Conservation (phyloP, 139 green algal genomes). For the Micractinium conductrix region DNA sequence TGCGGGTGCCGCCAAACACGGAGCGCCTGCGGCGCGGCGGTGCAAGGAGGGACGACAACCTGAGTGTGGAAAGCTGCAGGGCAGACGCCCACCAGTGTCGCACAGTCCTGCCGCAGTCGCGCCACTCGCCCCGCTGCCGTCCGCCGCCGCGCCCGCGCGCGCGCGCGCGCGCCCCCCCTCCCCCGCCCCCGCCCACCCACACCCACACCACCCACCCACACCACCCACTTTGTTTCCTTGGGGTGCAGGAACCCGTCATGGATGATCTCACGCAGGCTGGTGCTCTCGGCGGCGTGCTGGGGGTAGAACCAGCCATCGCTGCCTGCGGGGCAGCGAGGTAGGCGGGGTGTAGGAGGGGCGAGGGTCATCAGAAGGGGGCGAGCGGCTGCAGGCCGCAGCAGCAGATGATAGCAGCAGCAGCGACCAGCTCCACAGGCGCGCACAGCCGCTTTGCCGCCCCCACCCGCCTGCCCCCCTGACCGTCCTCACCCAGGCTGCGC, state of each 20-base stretch:
- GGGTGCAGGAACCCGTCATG: conserved; percentile 69
- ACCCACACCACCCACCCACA: no score
- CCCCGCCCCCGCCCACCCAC: neutral
- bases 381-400: neutral
- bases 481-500: conserved; percentile 42
- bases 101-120: no score
- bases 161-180: no score
- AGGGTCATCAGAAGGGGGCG: neutral
- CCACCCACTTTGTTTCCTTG: conserved; percentile 33
- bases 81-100: no score
- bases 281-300: conserved; percentile 37
- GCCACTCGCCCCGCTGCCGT: no score
- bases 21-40: neutral
- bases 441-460: no score
- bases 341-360: neutral
- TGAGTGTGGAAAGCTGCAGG: no score
- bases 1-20: conserved; percentile 39
- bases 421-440: neutral
- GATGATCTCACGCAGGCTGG: conserved; percentile 70
- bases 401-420: neutral
- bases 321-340: conserved; percentile 37
- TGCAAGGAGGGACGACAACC: neutral
- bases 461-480: neutral
- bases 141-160: no score
- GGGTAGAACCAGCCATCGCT: conserved; percentile 76